These are phyloP conservation scores for Alloascoidea africana DNA, from an alignment of 805 yeast species.

Conservation along the genomic window DNA sequence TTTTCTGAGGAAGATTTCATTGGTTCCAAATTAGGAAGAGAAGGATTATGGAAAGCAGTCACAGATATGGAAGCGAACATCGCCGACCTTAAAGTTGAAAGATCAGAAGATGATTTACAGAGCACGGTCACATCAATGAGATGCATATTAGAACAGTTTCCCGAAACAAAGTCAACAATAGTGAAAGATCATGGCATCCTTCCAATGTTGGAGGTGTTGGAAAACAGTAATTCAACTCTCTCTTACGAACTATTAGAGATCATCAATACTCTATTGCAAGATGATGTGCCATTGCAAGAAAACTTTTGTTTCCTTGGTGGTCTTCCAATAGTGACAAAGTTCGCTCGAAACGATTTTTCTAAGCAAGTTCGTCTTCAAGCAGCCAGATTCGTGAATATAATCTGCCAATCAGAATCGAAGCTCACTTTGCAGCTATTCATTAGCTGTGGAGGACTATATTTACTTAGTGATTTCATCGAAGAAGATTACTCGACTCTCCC, in stretches of 20 bases:
- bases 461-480: constrained; percentile 28
- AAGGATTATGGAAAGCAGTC: not conserved
- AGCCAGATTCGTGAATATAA: constrained; percentile 9
- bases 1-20: constrained; percentile 1
- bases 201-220: constrained; percentile 10
- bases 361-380: constrained; percentile 8
- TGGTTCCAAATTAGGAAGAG: not conserved
- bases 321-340: constrained; percentile 10
- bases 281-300: constrained; percentile 8
- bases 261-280: constrained; percentile 4
- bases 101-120: constrained; percentile 3
- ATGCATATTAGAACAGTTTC: constrained; percentile 5
- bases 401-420: constrained; percentile 14
- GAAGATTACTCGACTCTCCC: constrained; percentile 27
- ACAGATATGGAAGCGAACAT: constrained; percentile 4
- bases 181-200: constrained; percentile 10
- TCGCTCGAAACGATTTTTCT: constrained; percentile 7
- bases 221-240: constrained; percentile 2
- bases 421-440: constrained; percentile 28
- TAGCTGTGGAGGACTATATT: constrained; percentile 30
- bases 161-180: constrained; percentile 8
- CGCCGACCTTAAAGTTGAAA: constrained; percentile 3
- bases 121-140: constrained; percentile 1
- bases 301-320: constrained; percentile 12
- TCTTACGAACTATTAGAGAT: constrained; percentile 5